phyloP scores from a whole-genome alignment of 1,284 basidiomycete genomes.

The Cryptococcus amylolentus region DNA sequence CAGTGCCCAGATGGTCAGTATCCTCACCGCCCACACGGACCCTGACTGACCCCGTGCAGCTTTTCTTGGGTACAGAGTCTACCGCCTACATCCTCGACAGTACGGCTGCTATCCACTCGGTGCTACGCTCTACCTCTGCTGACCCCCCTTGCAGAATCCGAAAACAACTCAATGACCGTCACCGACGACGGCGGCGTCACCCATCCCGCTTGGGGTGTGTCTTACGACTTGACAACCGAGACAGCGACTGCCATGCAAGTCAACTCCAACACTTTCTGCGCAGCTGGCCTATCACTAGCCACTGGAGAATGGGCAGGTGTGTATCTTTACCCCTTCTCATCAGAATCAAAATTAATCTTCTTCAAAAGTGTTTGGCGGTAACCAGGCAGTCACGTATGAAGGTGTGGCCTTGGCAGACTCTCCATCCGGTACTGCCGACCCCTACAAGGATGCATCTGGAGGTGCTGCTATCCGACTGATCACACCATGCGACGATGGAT shows the following conservation, averaged over 20 bases:
- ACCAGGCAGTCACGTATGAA: slow-evolving; percentile 70
- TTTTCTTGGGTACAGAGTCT: slow-evolving; percentile 30
- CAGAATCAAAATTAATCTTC: not conserved
- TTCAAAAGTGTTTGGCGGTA: slow-evolving; percentile 51
- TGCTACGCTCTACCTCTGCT: not conserved
- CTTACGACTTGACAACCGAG: slow-evolving; percentile 52
- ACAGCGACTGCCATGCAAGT: slow-evolving; percentile 61
- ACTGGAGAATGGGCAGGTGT: slow-evolving; percentile 52
- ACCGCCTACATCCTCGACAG: slow-evolving; percentile 54
- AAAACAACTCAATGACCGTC: slow-evolving; percentile 62
- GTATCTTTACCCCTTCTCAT: not conserved
- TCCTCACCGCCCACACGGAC: not conserved
- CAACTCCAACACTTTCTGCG: slow-evolving; percentile 73
- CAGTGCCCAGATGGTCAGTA: slow-evolving; percentile 46
- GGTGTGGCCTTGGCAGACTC: slow-evolving; percentile 53
- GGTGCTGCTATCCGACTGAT: slow-evolving; percentile 60
- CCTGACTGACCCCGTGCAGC: not conserved
- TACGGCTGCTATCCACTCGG: slow-evolving; percentile 7
- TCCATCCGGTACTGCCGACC: slow-evolving; percentile 28
- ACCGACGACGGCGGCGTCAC: slow-evolving; percentile 43
- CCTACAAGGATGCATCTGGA: slow-evolving; percentile 61
- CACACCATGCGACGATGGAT: slow-evolving; percentile 67
- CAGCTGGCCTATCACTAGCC: slow-evolving; percentile 51
- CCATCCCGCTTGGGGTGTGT: slow-evolving; percentile 50
- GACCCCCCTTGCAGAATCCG: slow-evolving; percentile 40